Evolutionary conservation across 306 rosid genomes (phyloP), one percentile per base, ranked within the genome.

Genomic region (Pyrus pyrifolia): DNA sequence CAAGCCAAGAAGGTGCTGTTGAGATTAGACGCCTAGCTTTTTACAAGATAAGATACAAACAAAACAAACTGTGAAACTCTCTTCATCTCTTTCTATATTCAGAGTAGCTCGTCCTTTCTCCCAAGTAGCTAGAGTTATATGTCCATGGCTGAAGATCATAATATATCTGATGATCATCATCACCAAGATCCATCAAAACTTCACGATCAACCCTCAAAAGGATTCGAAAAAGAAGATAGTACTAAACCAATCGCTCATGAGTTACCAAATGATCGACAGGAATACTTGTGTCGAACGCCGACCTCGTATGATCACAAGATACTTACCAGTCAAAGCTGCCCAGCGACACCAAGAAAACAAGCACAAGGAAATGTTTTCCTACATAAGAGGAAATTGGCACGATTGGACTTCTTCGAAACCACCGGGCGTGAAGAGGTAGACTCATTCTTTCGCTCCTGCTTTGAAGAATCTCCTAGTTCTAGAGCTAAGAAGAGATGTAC

Each of bases 291-390:
- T 79, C 77, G 70, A 72, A 90, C 92, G 8, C 96, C 96, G 45
- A 83, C 88, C 46, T 67, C 67, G 19, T 53, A 66, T n/a, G 74
- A 49, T 2, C 81, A 82, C 73, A 75, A 61, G 61, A 83, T 90
- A 81, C 86, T 88, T 44, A 9, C 65, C 11, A 58, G 66, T 65
- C 61, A 76, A 51, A 83, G 77, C 4, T 90, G 92, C 33, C 96
- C 96, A 11, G 64, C 76, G 11, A 81, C 92, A 12, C 92, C 96
- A 15, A 81, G 83, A 74, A 88, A 86, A 78, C 79, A 27, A 68
- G 8, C 83, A 80, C 79, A 40, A 63, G 8, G 59, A 21, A 19
- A 65, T 63, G 17, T 71, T 13, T 53, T 75, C 14, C 10, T 71
- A 15, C 63, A 6, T 8, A 74, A 83, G 80, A 84, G 88, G 53